Evolutionary conservation across 2,329 filamentous ascomycete species (phyloP), one percentile per base, ranked within the genome.

Genomic region (Clathrospora elynae): DNA sequence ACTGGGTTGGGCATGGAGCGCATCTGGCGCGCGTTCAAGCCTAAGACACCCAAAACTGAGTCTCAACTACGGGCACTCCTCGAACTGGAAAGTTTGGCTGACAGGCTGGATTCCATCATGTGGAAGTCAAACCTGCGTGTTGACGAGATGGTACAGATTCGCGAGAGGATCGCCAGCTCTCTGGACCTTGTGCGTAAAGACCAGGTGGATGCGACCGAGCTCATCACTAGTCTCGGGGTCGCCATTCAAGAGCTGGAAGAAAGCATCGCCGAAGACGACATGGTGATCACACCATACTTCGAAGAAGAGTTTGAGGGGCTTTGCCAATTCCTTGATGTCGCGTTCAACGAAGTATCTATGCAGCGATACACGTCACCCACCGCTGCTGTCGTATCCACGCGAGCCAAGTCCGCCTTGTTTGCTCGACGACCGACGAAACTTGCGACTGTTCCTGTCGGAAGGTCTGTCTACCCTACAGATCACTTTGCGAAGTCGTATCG

Each of bases 1-100:
- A 90, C 86, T 2, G 90, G 90, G 0, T 73, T 90, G 9, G 85
- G 83, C 53, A 93, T 95, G 87, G 87, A 93, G 62, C 67, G 74
- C 6, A 76, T 95, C 4, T 95, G 91, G 92, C 80, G 81, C 28
- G 61, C 75, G 1, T 81, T 95, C 60, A 81, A 87, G 38, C 88
- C 90, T 20, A 61, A 61, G 8, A 79, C 78, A 3, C 73, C 80
- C 2, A 60, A 59, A 8, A 71, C 63, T 7, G 50, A 66, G 18
- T 46, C 58, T 8, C 67, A 73, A 12, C 54, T 79, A 4, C 47
- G 68, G 13, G 58, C 65, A 2, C 53, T 76, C 13, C 54, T 77
- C 9, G 53, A 60, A 1, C 65, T 79, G 2, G 75, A 79, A 57
- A 48, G 42, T 13, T 59, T 79, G 5, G 71, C 75, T n/a, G 70